A percentile compares a stretch with the other conserved stretches of the same genome.
phyloP scores from a whole-genome alignment of 2,329 filamentous ascomycete species.

The Fusarium phyllophilum region DNA sequence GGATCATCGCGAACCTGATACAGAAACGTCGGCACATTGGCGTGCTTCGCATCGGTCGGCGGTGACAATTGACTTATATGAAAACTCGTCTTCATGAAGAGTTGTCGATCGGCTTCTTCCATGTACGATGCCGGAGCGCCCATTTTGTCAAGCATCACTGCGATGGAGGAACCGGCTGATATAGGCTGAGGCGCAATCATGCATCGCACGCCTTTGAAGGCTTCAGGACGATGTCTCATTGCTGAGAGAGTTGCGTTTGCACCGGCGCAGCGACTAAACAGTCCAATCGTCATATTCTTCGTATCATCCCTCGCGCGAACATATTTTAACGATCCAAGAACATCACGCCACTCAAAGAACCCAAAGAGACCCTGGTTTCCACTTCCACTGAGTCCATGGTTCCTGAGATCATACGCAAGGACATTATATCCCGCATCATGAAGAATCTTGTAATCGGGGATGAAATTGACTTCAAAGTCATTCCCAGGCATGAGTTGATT shows the following conservation, averaged over 20 bases:
- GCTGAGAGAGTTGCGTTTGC: slow-evolving; percentile 23
- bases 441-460: slow-evolving; percentile 31
- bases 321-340: slow-evolving; percentile 23
- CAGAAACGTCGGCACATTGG: slow-evolving; percentile 19
- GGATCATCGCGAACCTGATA: slow-evolving; percentile 26
- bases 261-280: slow-evolving; percentile 27
- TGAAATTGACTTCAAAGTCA: slow-evolving; percentile 31
- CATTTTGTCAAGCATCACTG: slow-evolving; percentile 3
- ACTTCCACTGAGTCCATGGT: slow-evolving; percentile 23
- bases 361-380: slow-evolving; percentile 27
- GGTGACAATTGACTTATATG: slow-evolving; percentile 11
- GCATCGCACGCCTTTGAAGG: slow-evolving; percentile 15
- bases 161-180: neutral
- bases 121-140: slow-evolving; percentile 14
- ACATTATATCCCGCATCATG: slow-evolving; percentile 29
- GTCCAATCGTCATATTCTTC: slow-evolving; percentile 10
- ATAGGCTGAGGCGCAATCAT: slow-evolving; percentile 28
- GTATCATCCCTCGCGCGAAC: neutral
- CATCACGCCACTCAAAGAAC: slow-evolving; percentile 34
- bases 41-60: slow-evolving; percentile 16
- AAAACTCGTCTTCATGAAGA: slow-evolving; percentile 33
- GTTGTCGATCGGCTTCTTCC: slow-evolving; percentile 20
- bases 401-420: slow-evolving; percentile 24
- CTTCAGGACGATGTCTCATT: slow-evolving; percentile 9
- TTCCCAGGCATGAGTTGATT: slow-evolving; percentile 23